These are phyloP conservation scores for Colletotrichum lentis DNA, from an alignment of 2,329 filamentous ascomycete genomes.

Conservation along the genomic window DNA sequence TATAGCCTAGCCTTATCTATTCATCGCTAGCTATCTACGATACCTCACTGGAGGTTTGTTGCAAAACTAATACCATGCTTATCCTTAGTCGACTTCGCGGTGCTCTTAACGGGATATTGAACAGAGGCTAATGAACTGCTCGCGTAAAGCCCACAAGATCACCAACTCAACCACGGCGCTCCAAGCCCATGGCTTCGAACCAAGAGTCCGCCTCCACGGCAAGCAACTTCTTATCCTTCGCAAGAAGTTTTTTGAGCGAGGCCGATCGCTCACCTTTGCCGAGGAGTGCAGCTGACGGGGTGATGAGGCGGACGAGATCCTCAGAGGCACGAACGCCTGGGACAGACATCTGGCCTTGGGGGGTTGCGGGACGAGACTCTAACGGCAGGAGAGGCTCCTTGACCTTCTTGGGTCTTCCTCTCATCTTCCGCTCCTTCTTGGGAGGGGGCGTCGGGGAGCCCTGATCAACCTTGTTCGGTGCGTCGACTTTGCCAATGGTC, in stretches of 20 bases:
- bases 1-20: no score
- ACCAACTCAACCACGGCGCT: constrained; percentile 18
- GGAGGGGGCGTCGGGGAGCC: constrained; percentile 12
- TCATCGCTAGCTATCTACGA: not conserved
- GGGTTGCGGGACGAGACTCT: not conserved
- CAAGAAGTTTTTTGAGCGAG: constrained; percentile 11
- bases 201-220: constrained; percentile 30
- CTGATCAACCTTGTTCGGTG: constrained; percentile 18
- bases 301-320: constrained; percentile 12
- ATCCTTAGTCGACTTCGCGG: constrained; percentile 3
- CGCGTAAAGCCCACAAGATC: not conserved
- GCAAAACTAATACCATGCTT: not conserved
- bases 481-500: constrained; percentile 23
- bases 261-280: not conserved
- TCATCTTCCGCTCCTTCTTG: constrained; percentile 24
- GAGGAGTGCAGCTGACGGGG: not conserved
- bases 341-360: not conserved
- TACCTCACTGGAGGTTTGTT: not conserved
- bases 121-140: not conserved
- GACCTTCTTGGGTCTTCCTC: constrained; percentile 13
- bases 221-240: constrained; percentile 17
- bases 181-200: constrained; percentile 21
- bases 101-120: not conserved
- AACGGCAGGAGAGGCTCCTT: not conserved
- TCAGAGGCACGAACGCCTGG: not conserved